Base-by-base conservation (phyloP, 345 rosid genomes). In the Arabidopsis suecica region DNA sequence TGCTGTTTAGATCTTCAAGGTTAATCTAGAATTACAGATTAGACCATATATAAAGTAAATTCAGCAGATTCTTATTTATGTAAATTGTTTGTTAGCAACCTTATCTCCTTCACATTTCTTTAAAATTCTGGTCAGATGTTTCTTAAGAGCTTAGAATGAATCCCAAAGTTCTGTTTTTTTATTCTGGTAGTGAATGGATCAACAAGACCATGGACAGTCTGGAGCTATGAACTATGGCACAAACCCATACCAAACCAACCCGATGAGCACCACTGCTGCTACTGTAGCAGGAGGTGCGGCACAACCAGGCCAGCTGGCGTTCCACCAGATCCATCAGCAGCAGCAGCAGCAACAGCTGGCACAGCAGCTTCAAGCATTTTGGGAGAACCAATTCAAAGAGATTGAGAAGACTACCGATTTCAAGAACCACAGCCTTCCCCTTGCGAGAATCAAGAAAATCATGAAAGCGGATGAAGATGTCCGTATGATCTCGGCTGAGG, bases 391-490 rank as follows among this genome's bases (percentile, higher is more conserved):
- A 68, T 85, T 83, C 81, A 89, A 89, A 65, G 97, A 95, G 51
- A 86, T 95, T 1, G 96, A 88, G 67, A 88, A 85, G 61, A 90
- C 89, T 32, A 80, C 88, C 0, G 98, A 91, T 77, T 94, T 94
- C 82, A 94, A 89, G 87, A 88, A 88, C 81, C 99, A 95, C 67
- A 91, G 92, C 84, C 93, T 95, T 78, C 97, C 99, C 1, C 68
- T 94, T 3, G 97, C 97, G 0, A 88, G 99, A 82, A 94, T 94
- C 84, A 94, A 94, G 89, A 94, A 94, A 79, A 94, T 94, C 89
- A 94, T 94, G 99, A 94, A 94, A 78, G 98, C 98, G 0, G 98
- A 94, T 8, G 98, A 94, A 74, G 98, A 94, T 40, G 99, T 94
- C 42, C 88, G 93, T 74, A 94, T 91, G 99, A 94, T 94, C 72